Evolutionary conservation across 2,329 filamentous ascomycete genomes (phyloP), one percentile per base, ranked within the genome.

Genomic region (Cercospora sp.): DNA sequence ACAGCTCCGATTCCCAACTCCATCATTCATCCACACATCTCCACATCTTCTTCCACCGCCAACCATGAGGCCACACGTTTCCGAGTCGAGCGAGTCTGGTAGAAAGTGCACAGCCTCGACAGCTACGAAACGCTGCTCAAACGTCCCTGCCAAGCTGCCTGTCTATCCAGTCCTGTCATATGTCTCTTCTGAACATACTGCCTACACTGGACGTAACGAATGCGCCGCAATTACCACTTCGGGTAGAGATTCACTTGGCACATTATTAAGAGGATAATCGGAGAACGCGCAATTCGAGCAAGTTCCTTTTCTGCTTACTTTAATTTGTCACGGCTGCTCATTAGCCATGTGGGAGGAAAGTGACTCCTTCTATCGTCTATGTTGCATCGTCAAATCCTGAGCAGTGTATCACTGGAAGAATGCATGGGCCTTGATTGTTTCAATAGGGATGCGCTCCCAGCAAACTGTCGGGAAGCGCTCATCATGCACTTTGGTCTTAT

Each of bases 391-490:
- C 28, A 30, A 30, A 8, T 30, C 28, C 28, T 30, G 28, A 30
- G 28, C 28, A 30, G 28, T 45, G n/a, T 26, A 13, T 23, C 20
- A 51, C 23, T 51, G 45, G 45, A 73, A 76, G 67, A 76, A 76
- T 5, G 63, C 61, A 60, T 75, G 74, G 16, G 58, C 59, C 45
- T 71, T 65, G 20, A 76, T 60, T 9, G 72, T 69, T 3, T 67
- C 48, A 3, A 73, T 64, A 16, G 69, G 65, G 2, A 73, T 60
- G 16, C 65, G 64, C 33, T 68, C 61, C 75, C 75, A 76, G 53
- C 66, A 71, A 4, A 76, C 73, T 16, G 62, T 62, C 8, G 74
- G 78, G 77, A 81, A 73, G 70, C 77, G 72, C 70, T 73, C 61
- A 70, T 78, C 75, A 74, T 78, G 75, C 28, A 67, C 16, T 36